Conservation (phyloP, 805 yeast genomes). For the Lipomyces sp. region DNA sequence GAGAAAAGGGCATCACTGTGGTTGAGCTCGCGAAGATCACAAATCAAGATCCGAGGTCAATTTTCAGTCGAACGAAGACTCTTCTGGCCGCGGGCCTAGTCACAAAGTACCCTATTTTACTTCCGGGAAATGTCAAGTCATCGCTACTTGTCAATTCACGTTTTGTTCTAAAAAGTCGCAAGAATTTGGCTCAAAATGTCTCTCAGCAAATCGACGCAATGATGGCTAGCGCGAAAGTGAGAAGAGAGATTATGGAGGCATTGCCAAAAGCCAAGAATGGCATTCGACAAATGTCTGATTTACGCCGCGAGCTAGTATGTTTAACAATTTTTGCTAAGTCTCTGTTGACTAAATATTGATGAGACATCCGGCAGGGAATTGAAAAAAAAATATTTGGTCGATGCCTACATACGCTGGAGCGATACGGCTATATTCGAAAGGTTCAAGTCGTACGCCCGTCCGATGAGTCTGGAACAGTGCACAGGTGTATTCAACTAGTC, state of each 20-base stretch:
- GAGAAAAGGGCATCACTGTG: conserved; percentile 40
- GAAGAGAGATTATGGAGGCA: conserved; percentile 32
- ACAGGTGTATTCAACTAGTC: conserved; percentile 39
- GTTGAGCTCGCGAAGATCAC: conserved; percentile 39
- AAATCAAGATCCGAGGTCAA: conserved; percentile 43
- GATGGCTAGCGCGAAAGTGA: conserved; percentile 30
- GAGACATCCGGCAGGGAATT: too few species aligned
- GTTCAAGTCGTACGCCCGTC: conserved; percentile 39
- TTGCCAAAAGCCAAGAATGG: conserved; percentile 37
- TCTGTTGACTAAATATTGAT: too few species aligned
- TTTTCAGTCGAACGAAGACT: conserved; percentile 37
- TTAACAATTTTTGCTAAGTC: too few species aligned
- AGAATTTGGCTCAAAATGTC: not conserved
- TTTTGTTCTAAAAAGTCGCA: conserved; percentile 26
- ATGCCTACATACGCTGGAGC: conserved; percentile 33
- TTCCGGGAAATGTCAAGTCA: conserved; percentile 37
- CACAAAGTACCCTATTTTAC: conserved; percentile 35
- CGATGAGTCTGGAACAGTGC: conserved; percentile 35
- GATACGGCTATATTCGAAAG: conserved; percentile 33
- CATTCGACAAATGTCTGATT: conserved; percentile 38
- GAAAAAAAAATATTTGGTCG: conserved; percentile 31
- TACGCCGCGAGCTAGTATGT: conserved; percentile 39
- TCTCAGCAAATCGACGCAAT: not conserved
- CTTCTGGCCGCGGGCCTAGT: conserved; percentile 40
- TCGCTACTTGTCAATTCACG: conserved; percentile 36